Percentiles rank a stretch among this genome's conserved stretches.
These are phyloP conservation scores for Globisporangium uncinulatum DNA, from an alignment of 352 stramenopile genomes.

Conservation along the genomic window DNA sequence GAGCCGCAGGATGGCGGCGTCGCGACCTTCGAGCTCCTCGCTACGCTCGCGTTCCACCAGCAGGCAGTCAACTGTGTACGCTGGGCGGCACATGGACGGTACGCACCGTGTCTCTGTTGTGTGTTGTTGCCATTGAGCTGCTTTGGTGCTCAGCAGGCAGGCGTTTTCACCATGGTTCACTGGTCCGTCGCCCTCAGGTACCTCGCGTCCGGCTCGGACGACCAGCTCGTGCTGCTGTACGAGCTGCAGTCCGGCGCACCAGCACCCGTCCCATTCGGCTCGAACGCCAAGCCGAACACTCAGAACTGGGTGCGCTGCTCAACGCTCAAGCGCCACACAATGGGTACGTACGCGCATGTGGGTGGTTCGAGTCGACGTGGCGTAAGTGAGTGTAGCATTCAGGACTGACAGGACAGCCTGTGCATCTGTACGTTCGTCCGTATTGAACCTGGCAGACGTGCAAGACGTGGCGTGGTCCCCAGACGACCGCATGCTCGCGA, in stretches of 20 bases:
- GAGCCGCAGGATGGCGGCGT: slow-evolving; percentile 25
- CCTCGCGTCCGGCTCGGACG: slow-evolving; percentile 77
- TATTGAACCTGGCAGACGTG: slow-evolving; percentile 44
- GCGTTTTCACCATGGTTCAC: too few relatives aligned
- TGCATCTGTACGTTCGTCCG: neutral
- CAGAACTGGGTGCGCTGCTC: slow-evolving; percentile 81
- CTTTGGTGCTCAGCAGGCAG: too few relatives aligned
- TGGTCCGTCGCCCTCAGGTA: slow-evolving; percentile 20
- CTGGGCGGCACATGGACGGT: slow-evolving; percentile 66
- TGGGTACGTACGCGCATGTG: slow-evolving; percentile 30
- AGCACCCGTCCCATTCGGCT: slow-evolving; percentile 72
- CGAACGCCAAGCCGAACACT: slow-evolving; percentile 71
- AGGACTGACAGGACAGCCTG: too few relatives aligned
- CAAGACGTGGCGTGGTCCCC: slow-evolving; percentile 84
- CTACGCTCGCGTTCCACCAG: slow-evolving; percentile 76
- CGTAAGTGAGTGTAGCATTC: neutral
- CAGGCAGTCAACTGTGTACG: slow-evolving; percentile 85
- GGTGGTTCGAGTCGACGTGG: too few relatives aligned
- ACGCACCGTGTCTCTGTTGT: neutral
- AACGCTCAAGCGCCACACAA: slow-evolving; percentile 80
- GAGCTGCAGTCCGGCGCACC: slow-evolving; percentile 60
- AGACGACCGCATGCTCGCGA: slow-evolving; percentile 84
- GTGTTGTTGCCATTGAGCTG: too few relatives aligned
- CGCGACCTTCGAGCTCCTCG: slow-evolving; percentile 72
- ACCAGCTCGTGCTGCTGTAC: slow-evolving; percentile 82